Evolutionary conservation across 768 basidiomycete species (phyloP).

Genomic region (Serendipita vermifera): DNA sequence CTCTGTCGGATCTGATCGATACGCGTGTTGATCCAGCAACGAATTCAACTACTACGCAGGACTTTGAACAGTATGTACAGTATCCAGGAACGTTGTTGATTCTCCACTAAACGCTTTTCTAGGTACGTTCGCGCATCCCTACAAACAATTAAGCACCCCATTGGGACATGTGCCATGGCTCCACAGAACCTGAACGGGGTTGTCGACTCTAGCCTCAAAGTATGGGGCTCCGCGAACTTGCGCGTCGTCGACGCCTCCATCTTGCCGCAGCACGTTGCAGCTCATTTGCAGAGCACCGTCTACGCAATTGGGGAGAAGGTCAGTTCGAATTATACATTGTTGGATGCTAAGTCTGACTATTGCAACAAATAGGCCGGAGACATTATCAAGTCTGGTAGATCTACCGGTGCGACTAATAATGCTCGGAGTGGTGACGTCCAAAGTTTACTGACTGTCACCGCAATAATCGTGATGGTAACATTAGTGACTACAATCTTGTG

Average conservation of each 20-base stretch:
- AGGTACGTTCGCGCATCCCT: no score
- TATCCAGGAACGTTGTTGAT: no score
- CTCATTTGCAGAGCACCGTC: constrained; percentile 8
- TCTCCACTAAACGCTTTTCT: no score
- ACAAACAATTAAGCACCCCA: no score
- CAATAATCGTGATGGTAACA: no score
- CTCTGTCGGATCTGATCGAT: no score
- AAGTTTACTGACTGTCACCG: no score
- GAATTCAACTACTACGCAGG: no score
- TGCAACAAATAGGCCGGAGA: neutral
- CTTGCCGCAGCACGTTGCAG: constrained; percentile 11
- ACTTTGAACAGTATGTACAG: no score
- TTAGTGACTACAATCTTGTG: no score
- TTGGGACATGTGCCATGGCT: constrained; percentile 15
- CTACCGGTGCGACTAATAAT: neutral
- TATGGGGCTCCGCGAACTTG: constrained; percentile 21
- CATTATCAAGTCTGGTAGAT: neutral
- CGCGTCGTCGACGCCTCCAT: constrained; percentile 16
- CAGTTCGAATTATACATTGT: neutral
- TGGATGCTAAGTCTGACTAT: neutral
- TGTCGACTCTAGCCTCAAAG: constrained; percentile 17
- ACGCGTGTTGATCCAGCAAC: no score
- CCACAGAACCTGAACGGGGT: constrained; percentile 17
- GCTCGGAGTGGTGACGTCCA: no score
- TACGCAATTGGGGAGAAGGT: constrained; percentile 16